Evolutionary conservation across 805 yeast genomes (phyloP).

Genomic region (Debaryomyces maramus): DNA sequence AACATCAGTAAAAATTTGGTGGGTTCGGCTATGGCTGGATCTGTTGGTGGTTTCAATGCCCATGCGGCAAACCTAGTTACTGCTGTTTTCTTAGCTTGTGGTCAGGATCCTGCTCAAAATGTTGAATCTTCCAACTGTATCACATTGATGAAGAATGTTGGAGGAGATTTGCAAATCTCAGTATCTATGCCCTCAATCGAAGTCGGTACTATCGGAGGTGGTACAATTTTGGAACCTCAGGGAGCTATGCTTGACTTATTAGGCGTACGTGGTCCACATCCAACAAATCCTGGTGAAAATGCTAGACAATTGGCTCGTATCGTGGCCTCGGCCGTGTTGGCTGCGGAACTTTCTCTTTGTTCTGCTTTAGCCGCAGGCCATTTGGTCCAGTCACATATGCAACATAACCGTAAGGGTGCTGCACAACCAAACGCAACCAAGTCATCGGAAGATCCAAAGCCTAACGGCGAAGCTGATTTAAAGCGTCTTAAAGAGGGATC

Average conservation of each 20-base stretch:
- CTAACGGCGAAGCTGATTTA: slow-evolving; percentile 20
- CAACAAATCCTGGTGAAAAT: slow-evolving; percentile 89
- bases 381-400: slow-evolving; percentile 96
- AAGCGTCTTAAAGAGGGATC: slow-evolving; percentile 67
- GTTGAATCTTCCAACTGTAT: slow-evolving; percentile 98
- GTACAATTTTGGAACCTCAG: slow-evolving; percentile 96
- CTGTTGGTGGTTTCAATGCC: slow-evolving; percentile 97
- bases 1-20: slow-evolving; percentile 86
- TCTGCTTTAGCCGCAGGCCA: slow-evolving; percentile 99
- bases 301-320: slow-evolving; percentile 90
- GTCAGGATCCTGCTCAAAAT: slow-evolving; percentile 99
- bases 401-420: slow-evolving; percentile 76
- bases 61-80: slow-evolving; percentile 97
- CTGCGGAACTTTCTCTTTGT: slow-evolving; percentile 92
- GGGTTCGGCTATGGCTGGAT: slow-evolving; percentile 98
- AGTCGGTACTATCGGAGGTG: slow-evolving; percentile 99
- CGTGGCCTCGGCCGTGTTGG: slow-evolving; percentile 92
- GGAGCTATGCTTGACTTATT: slow-evolving; percentile 91
- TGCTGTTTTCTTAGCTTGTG: slow-evolving; percentile 90
- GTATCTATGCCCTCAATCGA: slow-evolving; percentile 99
- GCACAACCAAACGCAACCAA: slow-evolving; percentile 16
- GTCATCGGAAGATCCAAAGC: slow-evolving; percentile 12
- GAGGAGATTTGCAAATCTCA: slow-evolving; percentile 82
- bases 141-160: slow-evolving; percentile 71
- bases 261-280: slow-evolving; percentile 95